phyloP scores from a whole-genome alignment of 768 basidiomycete species.

The Hysterangium stoloniferum region DNA sequence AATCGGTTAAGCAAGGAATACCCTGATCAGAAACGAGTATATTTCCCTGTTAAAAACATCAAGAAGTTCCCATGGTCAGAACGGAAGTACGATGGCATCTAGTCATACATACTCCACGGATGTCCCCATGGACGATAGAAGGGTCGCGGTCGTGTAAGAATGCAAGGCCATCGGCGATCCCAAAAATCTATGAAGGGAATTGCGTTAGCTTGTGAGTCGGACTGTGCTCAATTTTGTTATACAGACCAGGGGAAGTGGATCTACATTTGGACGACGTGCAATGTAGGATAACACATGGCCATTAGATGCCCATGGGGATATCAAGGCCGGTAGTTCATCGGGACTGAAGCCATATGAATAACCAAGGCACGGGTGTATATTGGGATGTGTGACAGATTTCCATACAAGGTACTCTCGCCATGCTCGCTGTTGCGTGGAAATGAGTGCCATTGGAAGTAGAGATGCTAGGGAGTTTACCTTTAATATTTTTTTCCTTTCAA shows the following conservation, averaged over 20 bases:
- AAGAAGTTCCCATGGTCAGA: too few relatives aligned
- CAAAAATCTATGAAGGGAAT: too few relatives aligned
- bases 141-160: too few relatives aligned
- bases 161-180: too few relatives aligned
- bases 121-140: too few relatives aligned
- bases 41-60: too few relatives aligned
- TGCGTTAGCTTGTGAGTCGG: too few relatives aligned
- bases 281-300: background rate
- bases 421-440: background rate
- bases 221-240: too few relatives aligned
- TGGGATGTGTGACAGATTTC: background rate
- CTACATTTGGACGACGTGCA: background rate
- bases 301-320: conserved; percentile 1
- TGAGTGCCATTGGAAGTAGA: background rate
- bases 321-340: background rate
- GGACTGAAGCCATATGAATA: background rate
- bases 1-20: too few relatives aligned
- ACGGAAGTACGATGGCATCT: too few relatives aligned
- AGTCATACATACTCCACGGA: too few relatives aligned
- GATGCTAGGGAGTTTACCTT: background rate
- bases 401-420: background rate
- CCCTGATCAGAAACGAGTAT: too few relatives aligned
- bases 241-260: background rate
- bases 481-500: background rate
- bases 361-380: background rate